Evolutionary conservation across 345 rosid genomes (phyloP), one percentile per base, ranked within the genome.

Genomic region (Diplotaxis tenuifolia): DNA sequence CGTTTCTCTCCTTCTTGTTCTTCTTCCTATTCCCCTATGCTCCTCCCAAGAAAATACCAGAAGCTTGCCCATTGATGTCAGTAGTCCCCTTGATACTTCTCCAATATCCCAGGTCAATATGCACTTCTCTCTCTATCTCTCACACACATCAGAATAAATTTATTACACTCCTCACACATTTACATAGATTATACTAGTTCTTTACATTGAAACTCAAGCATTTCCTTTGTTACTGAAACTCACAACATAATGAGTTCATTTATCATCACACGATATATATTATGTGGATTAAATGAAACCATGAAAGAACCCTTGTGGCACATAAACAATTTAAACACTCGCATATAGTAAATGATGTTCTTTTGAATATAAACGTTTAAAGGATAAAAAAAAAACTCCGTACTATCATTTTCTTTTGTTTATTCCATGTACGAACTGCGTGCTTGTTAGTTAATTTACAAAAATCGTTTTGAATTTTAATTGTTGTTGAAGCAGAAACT

Each of bases 401-500:
- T 2, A 25, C 49, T 23, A 34, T 34, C 27, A 55, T 9, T 28
- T 29, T 18, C 8, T 3, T 65, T 65, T 50, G 12, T 66, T 49
- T 45, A 23, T 15, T 50, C 15, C 14, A 0, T 63, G 9, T 55
- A 8, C 56, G 32, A 61, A 31, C 19, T 61, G 38, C 0, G 49
- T 63, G 11, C 42, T 25, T 64, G 55, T 53, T 63, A 38, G 38
- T 50, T 50, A 60, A 1, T 25, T 36, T 23, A 25, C 3, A 72
- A 18, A 7, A 38, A 38, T 59, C 25, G 21, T 21, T 49, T 32
- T 28, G 25, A 45, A 45, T 14, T 29, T 34, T 53, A 3, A 7
- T 12, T 40, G 2, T 58, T 25, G 3, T 40, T 34, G 68, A 52
- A 62, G 18, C 80, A 77, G 80, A 77, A 77, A 79, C 80, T 86